Evolutionary conservation across 352 stramenopile species (phyloP).

Genomic region (Phytophthora niederhauseri): DNA sequence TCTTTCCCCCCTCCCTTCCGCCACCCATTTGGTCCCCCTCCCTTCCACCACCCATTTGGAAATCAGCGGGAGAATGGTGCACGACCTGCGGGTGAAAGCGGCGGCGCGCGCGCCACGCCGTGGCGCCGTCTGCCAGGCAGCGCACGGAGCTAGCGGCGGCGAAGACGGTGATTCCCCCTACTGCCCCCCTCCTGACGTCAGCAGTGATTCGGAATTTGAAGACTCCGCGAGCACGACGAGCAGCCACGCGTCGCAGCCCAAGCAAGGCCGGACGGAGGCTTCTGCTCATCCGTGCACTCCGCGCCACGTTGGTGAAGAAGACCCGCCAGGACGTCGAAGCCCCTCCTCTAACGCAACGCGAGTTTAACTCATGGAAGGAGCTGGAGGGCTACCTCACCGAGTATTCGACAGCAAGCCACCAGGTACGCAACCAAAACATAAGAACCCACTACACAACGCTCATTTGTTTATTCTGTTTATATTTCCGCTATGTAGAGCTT

Average conservation of each 20-base stretch:
- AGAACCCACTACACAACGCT: neutral
- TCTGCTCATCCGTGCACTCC: neutral
- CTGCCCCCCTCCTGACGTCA: neutral
- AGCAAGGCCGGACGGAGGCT: neutral
- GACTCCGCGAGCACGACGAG: neutral
- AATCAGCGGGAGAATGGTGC: neutral
- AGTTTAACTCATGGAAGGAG: constrained; percentile 6
- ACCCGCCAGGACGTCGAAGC: neutral
- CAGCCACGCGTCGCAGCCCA: neutral
- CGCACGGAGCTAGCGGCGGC: neutral
- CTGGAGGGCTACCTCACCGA: neutral
- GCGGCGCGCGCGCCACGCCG: no score
- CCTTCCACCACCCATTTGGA: neutral
- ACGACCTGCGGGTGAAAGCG: neutral
- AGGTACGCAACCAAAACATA: neutral
- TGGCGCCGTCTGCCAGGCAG: neutral
- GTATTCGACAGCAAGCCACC: constrained; percentile 4
- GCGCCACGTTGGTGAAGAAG: neutral
- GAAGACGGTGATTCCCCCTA: neutral
- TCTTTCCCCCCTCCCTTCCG: neutral
- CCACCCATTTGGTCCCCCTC: neutral
- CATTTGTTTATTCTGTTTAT: neutral
- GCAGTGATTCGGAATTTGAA: neutral
- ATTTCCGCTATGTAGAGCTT: neutral
- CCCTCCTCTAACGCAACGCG: neutral